phyloP scores from a whole-genome alignment of 176 grass and related monocot genomes.

The Miscanthus lutarioriparius region DNA sequence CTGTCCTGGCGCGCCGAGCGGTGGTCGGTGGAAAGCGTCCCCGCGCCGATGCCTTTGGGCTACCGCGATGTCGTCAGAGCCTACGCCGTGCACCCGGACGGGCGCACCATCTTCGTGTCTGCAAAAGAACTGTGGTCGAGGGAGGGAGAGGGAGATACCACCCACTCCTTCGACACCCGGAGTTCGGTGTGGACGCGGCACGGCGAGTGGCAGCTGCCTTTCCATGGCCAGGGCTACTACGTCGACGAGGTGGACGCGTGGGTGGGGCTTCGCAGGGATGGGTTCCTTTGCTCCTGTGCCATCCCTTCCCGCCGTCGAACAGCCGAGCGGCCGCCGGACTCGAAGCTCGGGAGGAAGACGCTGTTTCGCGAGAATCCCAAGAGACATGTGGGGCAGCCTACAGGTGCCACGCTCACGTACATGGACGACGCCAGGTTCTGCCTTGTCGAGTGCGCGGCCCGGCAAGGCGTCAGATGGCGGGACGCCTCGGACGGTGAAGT shows the following conservation, averaged over 20 bases:
- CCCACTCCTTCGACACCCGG: background rate
- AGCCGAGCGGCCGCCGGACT: background rate
- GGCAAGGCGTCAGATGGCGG: background rate
- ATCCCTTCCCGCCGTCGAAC: background rate
- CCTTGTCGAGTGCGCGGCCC: slow-evolving; percentile 6
- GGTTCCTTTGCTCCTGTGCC: background rate
- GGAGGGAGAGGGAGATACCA: background rate
- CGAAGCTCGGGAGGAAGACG: background rate
- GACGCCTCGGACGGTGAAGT: background rate
- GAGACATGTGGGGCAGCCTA: background rate
- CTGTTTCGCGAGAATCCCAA: background rate
- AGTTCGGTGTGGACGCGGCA: background rate
- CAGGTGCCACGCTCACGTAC: background rate
- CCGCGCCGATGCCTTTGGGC: background rate
- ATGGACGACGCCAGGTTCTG: slow-evolving; percentile 20
- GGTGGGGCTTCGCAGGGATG: background rate
- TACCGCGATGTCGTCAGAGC: background rate
- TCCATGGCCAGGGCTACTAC: background rate
- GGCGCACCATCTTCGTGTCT: slow-evolving; percentile 24
- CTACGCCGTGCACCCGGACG: slow-evolving; percentile 21
- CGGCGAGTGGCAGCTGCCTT: slow-evolving; percentile 23
- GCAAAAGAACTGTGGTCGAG: background rate
- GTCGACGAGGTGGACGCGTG: slow-evolving; percentile 19
- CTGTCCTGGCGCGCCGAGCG: background rate
- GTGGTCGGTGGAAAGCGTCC: slow-evolving; percentile 1